phyloP scores from a whole-genome alignment of 352 stramenopile genomes.

The Phytophthora megakarya region DNA sequence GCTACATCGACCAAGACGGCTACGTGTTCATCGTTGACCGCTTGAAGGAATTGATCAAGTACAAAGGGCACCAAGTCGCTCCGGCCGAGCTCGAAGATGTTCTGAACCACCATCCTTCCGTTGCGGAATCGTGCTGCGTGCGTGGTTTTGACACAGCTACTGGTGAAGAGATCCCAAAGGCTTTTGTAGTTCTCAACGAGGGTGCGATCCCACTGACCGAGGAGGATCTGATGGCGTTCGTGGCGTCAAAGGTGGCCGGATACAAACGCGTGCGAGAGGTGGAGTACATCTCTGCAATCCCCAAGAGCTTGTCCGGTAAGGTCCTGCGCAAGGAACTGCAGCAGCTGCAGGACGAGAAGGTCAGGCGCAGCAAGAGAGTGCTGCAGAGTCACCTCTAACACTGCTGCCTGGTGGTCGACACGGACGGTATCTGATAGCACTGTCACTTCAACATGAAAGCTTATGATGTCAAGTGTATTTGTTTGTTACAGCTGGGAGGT shows the following conservation, averaged over 20 bases:
- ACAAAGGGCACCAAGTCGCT: constrained; percentile 91
- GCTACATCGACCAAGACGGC: constrained; percentile 91
- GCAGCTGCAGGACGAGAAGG: constrained; percentile 40
- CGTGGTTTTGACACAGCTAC: constrained; percentile 19
- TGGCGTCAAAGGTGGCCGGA: constrained; percentile 74
- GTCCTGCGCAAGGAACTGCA: constrained; percentile 86
- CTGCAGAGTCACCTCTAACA: constrained; percentile 19
- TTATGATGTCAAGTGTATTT: constrained; percentile 2
- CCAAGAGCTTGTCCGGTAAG: constrained; percentile 90
- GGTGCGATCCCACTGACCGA: constrained; percentile 13
- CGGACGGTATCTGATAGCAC: constrained; percentile 4
- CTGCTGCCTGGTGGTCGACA: neutral
- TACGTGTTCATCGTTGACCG: constrained; percentile 92
- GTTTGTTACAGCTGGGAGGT: constrained; percentile 30
- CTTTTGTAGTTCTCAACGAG: constrained; percentile 85
- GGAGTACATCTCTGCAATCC: constrained; percentile 84
- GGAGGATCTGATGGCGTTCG: constrained; percentile 53
- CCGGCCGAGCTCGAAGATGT: constrained; percentile 92
- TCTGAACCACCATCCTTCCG: constrained; percentile 74
- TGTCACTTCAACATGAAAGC: constrained; percentile 13
- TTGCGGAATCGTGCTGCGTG: constrained; percentile 83
- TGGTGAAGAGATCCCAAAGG: constrained; percentile 87
- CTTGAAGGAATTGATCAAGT: constrained; percentile 95
- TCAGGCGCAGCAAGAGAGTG: constrained; percentile 29
- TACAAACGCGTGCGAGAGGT: constrained; percentile 91